Percentiles rank a stretch among this genome's conserved stretches.
phyloP scores from a whole-genome alignment of 2,329 filamentous ascomycete genomes.

The Phyllosticta paracitricarpa region DNA sequence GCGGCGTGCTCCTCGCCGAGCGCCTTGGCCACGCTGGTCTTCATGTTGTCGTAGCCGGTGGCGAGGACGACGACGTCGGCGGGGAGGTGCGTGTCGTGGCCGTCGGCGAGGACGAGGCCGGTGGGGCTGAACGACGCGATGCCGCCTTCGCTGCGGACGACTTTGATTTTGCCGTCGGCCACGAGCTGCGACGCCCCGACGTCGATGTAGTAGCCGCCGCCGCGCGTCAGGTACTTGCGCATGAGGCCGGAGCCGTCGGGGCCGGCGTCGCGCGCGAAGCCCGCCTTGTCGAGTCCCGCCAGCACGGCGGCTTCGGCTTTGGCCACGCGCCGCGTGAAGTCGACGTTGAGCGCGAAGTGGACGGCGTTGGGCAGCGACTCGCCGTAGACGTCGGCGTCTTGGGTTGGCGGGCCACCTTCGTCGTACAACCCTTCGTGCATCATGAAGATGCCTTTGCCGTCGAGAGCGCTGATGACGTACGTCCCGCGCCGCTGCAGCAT shows the following conservation, averaged over 20 bases:
- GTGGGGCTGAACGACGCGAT: constrained; percentile 41
- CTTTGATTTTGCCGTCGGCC: constrained; percentile 52
- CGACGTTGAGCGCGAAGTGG: constrained; percentile 49
- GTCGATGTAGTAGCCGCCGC: constrained; percentile 63
- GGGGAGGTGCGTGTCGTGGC: constrained; percentile 36
- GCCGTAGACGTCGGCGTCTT: constrained; percentile 55
- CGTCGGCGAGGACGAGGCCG: constrained; percentile 39
- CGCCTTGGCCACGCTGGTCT: constrained; percentile 49
- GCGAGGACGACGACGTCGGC: constrained; percentile 52
- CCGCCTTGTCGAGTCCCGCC: constrained; percentile 42
- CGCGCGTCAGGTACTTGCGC: constrained; percentile 54
- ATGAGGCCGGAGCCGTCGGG: constrained; percentile 48
- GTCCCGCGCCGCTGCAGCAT: constrained; percentile 61
- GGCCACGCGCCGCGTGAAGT: constrained; percentile 30
- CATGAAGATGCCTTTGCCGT: constrained; percentile 43
- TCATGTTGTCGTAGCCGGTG: constrained; percentile 57
- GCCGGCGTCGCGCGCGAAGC: constrained; percentile 52
- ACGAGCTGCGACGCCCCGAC: constrained; percentile 55
- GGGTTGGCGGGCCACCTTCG: constrained; percentile 44
- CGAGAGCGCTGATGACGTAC: constrained; percentile 49
- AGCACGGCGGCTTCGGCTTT: constrained; percentile 28
- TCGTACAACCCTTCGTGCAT: constrained; percentile 37
- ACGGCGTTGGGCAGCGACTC: constrained; percentile 51
- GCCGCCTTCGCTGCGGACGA: constrained; percentile 41
- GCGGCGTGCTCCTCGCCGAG: constrained; percentile 54